Evolutionary conservation across 2,329 filamentous ascomycete genomes (phyloP), one percentile per base, ranked within the genome.

Genomic region (Zasmidium citrigriseum): DNA sequence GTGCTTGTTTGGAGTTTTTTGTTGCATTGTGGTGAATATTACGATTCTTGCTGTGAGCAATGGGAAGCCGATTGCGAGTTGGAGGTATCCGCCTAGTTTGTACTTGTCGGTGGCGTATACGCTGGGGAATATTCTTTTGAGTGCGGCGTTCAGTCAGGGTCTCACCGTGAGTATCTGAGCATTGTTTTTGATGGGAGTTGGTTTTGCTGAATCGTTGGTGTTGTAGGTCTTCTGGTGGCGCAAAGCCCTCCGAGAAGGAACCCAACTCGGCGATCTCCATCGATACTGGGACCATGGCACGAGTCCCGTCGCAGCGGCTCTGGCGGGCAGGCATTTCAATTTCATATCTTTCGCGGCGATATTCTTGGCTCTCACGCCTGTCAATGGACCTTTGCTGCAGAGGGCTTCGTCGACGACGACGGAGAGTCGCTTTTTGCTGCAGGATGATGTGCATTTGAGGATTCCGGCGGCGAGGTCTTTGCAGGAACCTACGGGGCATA

Each of bases 71-170:
- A 62, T 62, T 38, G 34, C 54, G 12, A 59, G 41, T 25, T 62
- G 60, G 60, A 62, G 47, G 21, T 62, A 62, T 55, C 57, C 60
- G 16, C 60, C 60, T 18, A 59, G 54, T 49, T 46, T 62, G 60
- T 59, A 57, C 16, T 51, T 62, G 5, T 62, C 60, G n/a, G 55
- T 62, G 27, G 60, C 57, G 18, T 62, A 62, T 25, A 62, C 57
- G 1, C 52, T 62, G 10, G 55, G 54, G 9, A 60, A 62, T 20
- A 59, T 62, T n/a, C 46, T 60, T 46, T 52, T 62, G 2, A 49
- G 44, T n/a, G 60, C 51, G 27, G 60, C 57, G 9, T 62, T 60
- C 54, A 60, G 51, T 45, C 57, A 62, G 41, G 60, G 60, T 1
- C 46, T 62, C 18, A 62, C 54, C 16, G 57, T 60, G 22, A 20